Evolutionary conservation across 179 eudicot genomes (phyloP).

Genomic region (Pouteria campechiana): DNA sequence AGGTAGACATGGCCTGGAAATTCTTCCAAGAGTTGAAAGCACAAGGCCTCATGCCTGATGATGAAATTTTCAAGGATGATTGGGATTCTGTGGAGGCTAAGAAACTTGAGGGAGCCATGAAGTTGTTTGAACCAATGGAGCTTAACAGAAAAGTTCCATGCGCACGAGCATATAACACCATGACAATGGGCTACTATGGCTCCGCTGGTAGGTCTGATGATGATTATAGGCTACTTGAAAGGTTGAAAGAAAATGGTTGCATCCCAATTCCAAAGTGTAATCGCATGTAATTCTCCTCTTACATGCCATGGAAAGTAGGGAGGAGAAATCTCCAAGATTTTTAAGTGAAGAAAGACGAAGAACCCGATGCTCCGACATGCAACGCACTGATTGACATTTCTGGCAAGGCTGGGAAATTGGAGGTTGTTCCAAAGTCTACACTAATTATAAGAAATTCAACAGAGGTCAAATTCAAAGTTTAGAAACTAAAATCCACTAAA

Average conservation of each 20-base stretch:
- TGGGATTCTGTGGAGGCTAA: constrained; percentile 73
- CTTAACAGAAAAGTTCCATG: constrained; percentile 66
- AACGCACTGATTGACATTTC: constrained; percentile 79
- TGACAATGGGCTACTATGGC: constrained; percentile 98
- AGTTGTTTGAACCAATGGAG: constrained; percentile 83
- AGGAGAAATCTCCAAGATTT: constrained; percentile 58
- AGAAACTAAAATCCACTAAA: too few species aligned
- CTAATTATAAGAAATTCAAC: too few species aligned
- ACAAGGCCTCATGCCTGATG: constrained; percentile 76
- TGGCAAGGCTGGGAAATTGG: constrained; percentile 55
- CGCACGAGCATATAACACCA: constrained; percentile 93
- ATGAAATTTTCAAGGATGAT: too few species aligned
- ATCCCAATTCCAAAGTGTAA: constrained; percentile 83
- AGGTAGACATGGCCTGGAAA: constrained; percentile 97
- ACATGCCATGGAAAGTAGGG: constrained; percentile 83
- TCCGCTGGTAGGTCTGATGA: constrained; percentile 73
- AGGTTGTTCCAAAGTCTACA: too few species aligned
- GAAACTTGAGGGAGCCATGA: constrained; percentile 71
- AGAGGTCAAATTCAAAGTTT: too few species aligned
- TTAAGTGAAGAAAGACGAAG: constrained; percentile 77
- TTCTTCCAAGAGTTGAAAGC: constrained; percentile 83
- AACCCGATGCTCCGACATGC: constrained; percentile 62
- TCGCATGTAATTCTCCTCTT: constrained; percentile 75
- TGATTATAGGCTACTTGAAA: constrained; percentile 68
- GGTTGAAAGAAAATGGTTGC: constrained; percentile 69